Evolutionary conservation across 192 early-diverging fungal species (phyloP), one percentile per base, ranked within the genome.

Genomic region (Gryganskiella cystojenkinii): DNA sequence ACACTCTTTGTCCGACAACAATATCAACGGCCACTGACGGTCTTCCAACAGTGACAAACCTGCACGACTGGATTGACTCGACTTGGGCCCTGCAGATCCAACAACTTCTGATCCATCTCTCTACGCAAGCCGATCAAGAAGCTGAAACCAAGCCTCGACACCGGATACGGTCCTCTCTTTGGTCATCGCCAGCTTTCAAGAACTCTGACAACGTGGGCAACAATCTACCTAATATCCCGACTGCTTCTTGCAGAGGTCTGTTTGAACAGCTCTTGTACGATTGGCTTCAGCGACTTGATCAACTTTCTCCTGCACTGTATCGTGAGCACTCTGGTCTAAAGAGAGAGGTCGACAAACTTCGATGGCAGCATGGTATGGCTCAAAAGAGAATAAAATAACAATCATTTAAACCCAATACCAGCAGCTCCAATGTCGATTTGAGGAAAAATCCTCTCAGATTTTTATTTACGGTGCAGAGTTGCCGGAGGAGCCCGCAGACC

Each of bases 331-430:
- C 65, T 4, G 63, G 64, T 0, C 46, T 76, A 35, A 76, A 68
- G 46, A 64, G 72, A n/a, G 72, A 76, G 20, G 35, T 76, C n/a
- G 72, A 68, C 27, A 76, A 68, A 53, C 62, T 76, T 27, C 65
- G 72, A n/a, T 67, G 57, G 65, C 72, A 76, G 35, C 53, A 67
- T 7, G 40, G 40, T 22, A 45, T 60, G 15, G 9, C 47, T 4
- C 43, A 56, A 35, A 47, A 50, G 43, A n/a, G 2, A 30, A 37
- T 42, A 25, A 52, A 15, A 64, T 28, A 40, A 42, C 34, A 53
- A 37, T 50, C 10, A 20, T 19, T 24, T 11, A 50, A 1, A 22
- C 5, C 17, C 15, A 37, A 49, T 24, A 31, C 1, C 43, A 30
- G 8, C 14, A 22, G 13, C 8, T 58, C 3, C 3, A 3, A 20